Evolutionary conservation across 805 yeast species (phyloP).

Genomic region (Candida anglica): DNA sequence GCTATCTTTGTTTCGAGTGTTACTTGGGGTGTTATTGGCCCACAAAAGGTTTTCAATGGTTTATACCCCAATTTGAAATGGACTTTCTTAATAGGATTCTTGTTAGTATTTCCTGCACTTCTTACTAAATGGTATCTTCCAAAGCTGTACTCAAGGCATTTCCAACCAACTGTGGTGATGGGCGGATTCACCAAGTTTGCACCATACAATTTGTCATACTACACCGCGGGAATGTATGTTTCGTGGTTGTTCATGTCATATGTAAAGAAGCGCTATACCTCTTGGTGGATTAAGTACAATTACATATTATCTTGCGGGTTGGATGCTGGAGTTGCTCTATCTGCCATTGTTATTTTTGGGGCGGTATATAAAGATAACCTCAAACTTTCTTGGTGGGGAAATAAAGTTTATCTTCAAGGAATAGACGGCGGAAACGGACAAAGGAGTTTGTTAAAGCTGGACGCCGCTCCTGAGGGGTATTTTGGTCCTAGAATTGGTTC

Average conservation of each 20-base stretch:
- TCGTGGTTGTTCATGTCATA: conserved; percentile 32
- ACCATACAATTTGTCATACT: conserved; percentile 70
- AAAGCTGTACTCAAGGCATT: conserved; percentile 21
- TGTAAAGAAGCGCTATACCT: conserved; percentile 35
- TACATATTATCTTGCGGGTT: conserved; percentile 40
- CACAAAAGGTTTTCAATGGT: conserved; percentile 15
- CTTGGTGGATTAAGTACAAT: conserved; percentile 42
- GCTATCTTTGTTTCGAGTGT: conserved; percentile 16
- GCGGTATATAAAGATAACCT: conserved; percentile 15
- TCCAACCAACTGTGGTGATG: conserved; percentile 39
- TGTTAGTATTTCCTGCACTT: conserved; percentile 34
- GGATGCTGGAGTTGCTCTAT: conserved; percentile 41
- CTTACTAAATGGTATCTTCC: conserved; percentile 40
- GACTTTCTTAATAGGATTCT: conserved; percentile 33
- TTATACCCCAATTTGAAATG: conserved; percentile 30
- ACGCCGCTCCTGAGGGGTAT: conserved; percentile 29
- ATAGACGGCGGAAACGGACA: conserved; percentile 24
- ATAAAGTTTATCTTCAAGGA: conserved; percentile 34
- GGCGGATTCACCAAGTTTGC: conserved; percentile 60
- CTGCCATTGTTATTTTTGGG: conserved; percentile 35
- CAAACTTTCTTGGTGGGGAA: conserved; percentile 61
- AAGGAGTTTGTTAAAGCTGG: no score
- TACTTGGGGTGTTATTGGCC: conserved; percentile 38
- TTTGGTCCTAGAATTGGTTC: conserved; percentile 31
- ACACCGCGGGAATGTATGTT: conserved; percentile 45